These are phyloP conservation scores for Zelonia costaricensis DNA, from an alignment of 208 protist species.

Conservation along the genomic window DNA sequence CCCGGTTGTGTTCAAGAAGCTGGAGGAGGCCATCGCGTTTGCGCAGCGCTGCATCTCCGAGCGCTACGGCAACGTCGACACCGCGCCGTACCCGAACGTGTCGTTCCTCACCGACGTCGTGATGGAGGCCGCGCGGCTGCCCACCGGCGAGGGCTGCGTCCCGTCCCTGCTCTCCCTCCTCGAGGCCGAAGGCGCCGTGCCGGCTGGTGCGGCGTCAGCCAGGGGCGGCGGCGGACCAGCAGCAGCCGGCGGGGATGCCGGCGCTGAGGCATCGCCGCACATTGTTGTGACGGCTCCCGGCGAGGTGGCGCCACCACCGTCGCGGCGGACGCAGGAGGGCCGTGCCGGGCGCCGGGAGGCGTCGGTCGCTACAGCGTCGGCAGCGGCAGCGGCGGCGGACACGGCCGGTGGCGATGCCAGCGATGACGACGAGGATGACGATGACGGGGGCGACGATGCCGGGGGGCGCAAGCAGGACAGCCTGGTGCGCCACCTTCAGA, in stretches of 20 bases:
- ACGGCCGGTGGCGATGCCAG: neutral
- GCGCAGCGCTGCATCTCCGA: constrained; percentile 48
- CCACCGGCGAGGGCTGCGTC: constrained; percentile 9
- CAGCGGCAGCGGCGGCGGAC: neutral
- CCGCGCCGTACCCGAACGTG: constrained; percentile 51
- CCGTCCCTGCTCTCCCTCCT: constrained; percentile 14
- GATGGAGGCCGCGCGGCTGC: constrained; percentile 33
- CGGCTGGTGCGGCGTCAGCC: neutral
- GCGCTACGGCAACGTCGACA: constrained; percentile 52
- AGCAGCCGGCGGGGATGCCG: neutral
- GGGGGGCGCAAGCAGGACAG: constrained; percentile 4
- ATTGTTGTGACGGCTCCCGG: constrained; percentile 12
- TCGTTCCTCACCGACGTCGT: constrained; percentile 52
- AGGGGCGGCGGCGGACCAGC: neutral
- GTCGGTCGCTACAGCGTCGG: neutral
- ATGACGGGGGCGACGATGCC: neutral
- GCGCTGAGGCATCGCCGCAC: neutral
- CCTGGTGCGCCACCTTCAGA: constrained; percentile 30
- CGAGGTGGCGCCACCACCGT: neutral
- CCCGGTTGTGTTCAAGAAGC: constrained; percentile 47
- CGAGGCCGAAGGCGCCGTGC: constrained; percentile 5
- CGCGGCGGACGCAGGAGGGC: neutral
- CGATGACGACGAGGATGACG: neutral
- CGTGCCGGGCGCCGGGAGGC: neutral
- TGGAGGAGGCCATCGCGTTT: constrained; percentile 46